Percentiles rank a stretch among this genome's conserved stretches.
phyloP scores from a whole-genome alignment of 163 green algal genomes.

The Chloromonas sp. region DNA sequence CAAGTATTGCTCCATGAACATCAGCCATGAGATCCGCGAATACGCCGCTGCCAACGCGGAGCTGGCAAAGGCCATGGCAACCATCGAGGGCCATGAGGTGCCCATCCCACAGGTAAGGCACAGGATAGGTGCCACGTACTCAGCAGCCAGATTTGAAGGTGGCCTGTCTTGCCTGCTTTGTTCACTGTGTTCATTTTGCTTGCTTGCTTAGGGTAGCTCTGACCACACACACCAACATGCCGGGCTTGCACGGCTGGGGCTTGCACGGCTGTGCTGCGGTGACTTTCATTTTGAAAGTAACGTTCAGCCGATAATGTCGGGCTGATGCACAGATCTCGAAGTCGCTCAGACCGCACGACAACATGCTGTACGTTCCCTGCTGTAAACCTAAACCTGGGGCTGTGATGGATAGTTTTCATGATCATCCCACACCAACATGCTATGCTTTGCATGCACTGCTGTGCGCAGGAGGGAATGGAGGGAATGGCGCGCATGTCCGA shows the following conservation, averaged over 20 bases:
- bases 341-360: too few relatives aligned
- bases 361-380: too few relatives aligned
- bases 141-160: background rate
- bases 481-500: slow-evolving; percentile 84
- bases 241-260: background rate
- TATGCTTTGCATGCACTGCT: background rate
- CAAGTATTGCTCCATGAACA: slow-evolving; percentile 95
- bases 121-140: background rate
- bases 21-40: slow-evolving; percentile 69
- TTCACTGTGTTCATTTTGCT: too few relatives aligned
- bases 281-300: background rate
- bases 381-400: too few relatives aligned
- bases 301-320: too few relatives aligned
- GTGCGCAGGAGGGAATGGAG: background rate
- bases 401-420: too few relatives aligned
- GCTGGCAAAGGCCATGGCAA: background rate
- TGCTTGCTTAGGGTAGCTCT: too few relatives aligned
- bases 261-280: background rate
- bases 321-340: too few relatives aligned
- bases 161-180: too few relatives aligned
- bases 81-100: background rate
- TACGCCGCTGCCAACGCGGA: background rate
- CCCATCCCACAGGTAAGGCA: background rate
- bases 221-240: background rate
- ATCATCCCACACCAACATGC: too few relatives aligned